Evolutionary conservation across 1,284 basidiomycete genomes (phyloP).

Genomic region (Papiliotrema flavescens): DNA sequence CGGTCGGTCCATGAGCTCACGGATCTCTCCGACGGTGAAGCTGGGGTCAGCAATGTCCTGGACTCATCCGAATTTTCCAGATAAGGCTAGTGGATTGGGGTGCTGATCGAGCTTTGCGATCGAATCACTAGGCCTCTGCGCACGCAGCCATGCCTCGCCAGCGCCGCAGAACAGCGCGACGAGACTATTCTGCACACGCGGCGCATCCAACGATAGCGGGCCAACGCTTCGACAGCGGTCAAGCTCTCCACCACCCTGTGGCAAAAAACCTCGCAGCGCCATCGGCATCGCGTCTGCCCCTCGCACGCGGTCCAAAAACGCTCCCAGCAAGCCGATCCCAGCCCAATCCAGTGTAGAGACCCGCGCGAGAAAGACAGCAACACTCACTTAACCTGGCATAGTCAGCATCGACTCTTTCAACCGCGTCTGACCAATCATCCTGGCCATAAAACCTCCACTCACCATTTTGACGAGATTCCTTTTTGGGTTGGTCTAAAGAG

Average conservation of each 20-base stretch:
- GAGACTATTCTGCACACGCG: not conserved
- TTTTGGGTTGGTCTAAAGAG: not conserved
- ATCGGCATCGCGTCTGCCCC: not conserved
- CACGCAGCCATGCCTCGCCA: not conserved
- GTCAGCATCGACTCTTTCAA: constrained; percentile 21
- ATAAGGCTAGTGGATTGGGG: not conserved
- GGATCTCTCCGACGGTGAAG: constrained; percentile 65
- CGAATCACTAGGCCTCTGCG: not conserved
- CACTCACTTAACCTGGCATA: constrained; percentile 41
- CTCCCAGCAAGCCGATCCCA: not conserved
- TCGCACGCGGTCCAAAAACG: not conserved
- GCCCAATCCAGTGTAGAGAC: too few species aligned
- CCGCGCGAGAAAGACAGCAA: not conserved
- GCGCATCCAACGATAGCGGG: not conserved
- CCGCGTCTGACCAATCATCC: not conserved
- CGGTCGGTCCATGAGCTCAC: constrained; percentile 59
- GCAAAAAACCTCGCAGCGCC: not conserved
- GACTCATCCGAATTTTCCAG: not conserved
- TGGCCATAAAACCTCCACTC: constrained; percentile 11
- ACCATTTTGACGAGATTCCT: constrained; percentile 42
- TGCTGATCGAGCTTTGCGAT: too few species aligned
- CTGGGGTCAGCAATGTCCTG: constrained; percentile 14
- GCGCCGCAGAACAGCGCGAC: not conserved
- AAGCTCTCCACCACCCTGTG: not conserved
- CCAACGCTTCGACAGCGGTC: too few species aligned